Percentiles rank a stretch among this genome's conserved stretches.
phyloP scores from a whole-genome alignment of 2,329 filamentous ascomycete species.

The Colletotrichum sp. region DNA sequence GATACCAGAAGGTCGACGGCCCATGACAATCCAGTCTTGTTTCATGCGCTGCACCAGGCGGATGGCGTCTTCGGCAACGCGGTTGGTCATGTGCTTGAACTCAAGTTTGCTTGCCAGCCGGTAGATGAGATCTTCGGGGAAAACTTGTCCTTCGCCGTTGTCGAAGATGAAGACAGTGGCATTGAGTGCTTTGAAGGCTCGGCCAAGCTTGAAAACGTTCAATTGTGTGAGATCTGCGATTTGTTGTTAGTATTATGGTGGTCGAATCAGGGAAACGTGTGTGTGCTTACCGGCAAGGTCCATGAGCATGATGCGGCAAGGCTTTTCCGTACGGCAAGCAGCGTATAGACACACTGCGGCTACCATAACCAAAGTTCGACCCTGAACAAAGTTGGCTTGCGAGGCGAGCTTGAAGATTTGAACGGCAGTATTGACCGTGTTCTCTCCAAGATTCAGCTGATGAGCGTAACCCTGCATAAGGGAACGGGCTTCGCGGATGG shows the following conservation, averaged over 20 bases:
- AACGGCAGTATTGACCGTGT: constrained; percentile 64
- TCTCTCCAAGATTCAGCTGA: constrained; percentile 65
- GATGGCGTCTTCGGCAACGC: constrained; percentile 87
- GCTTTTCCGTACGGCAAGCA: constrained; percentile 78
- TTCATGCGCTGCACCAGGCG: constrained; percentile 92
- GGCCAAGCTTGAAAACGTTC: constrained; percentile 92
- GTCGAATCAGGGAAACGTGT: not conserved
- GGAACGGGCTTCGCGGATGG: constrained; percentile 61
- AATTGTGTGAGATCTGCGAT: constrained; percentile 71
- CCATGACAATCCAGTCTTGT: constrained; percentile 95
- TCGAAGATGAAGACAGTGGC: constrained; percentile 28
- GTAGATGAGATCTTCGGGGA: constrained; percentile 89
- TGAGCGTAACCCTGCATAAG: constrained; percentile 68
- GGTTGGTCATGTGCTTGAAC: constrained; percentile 81
- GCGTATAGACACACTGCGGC: constrained; percentile 92
- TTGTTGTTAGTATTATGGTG: not conserved
- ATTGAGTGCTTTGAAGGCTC: constrained; percentile 81
- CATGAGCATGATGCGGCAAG: constrained; percentile 90
- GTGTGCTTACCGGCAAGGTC: constrained; percentile 68
- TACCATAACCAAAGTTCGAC: constrained; percentile 83
- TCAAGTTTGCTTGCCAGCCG: constrained; percentile 92
- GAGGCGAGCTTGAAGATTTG: constrained; percentile 80
- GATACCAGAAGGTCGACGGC: constrained; percentile 89
- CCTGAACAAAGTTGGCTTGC: constrained; percentile 80
- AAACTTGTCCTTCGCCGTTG: constrained; percentile 67